These are phyloP conservation scores for Grosmannia huntii DNA, from an alignment of 2,329 filamentous ascomycete genomes.

Conservation along the genomic window DNA sequence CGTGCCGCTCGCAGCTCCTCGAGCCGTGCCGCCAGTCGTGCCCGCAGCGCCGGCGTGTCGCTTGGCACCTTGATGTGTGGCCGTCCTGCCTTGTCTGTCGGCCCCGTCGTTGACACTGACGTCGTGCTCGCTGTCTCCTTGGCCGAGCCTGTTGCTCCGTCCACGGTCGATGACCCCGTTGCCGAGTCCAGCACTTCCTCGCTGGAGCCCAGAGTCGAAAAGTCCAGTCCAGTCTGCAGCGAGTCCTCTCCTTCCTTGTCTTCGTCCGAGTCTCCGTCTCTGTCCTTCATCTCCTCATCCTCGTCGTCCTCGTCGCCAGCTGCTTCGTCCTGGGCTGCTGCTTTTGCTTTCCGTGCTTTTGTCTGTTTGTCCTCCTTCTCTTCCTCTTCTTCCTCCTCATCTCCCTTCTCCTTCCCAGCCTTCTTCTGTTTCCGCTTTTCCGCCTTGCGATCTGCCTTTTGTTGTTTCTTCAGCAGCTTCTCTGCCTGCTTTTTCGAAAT, in stretches of 20 bases:
- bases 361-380: conserved; percentile 12
- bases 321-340: conserved; percentile 7
- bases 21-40: conserved; percentile 69
- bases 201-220: conserved; percentile 29
- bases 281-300: conserved; percentile 29
- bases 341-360: conserved; percentile 9
- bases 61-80: conserved; percentile 55
- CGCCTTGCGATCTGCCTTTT: conserved; percentile 36
- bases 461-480: conserved; percentile 35
- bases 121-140: conserved; percentile 39
- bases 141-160: conserved; percentile 24
- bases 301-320: conserved; percentile 28
- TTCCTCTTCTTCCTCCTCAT: conserved; percentile 30
- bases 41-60: conserved; percentile 62
- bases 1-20: conserved; percentile 73
- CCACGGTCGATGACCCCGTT: conserved; percentile 48
- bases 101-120: conserved; percentile 54
- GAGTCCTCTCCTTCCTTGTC: conserved; percentile 48
- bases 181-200: conserved; percentile 27
- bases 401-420: conserved; percentile 23
- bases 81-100: conserved; percentile 37
- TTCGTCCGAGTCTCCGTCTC: conserved; percentile 37
- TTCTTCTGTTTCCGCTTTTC: conserved; percentile 28
- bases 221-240: conserved; percentile 29
- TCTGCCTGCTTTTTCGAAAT: conserved; percentile 36